Conservation (phyloP, 2,329 filamentous ascomycete species). For the Fusarium sarcochroum region DNA sequence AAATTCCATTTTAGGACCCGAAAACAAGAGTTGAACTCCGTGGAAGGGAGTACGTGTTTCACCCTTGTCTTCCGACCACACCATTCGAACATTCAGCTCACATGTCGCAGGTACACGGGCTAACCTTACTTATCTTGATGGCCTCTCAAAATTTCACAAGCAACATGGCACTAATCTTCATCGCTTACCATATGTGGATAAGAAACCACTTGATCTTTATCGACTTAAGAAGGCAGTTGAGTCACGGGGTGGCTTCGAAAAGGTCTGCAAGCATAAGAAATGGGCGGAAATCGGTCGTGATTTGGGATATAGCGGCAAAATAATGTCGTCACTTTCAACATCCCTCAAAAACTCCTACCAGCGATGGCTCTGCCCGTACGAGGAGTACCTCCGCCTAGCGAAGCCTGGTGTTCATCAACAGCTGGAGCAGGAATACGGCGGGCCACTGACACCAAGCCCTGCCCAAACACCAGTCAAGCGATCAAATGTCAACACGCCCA, state of each 20-base stretch:
- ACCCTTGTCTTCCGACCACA: slow-evolving; percentile 4
- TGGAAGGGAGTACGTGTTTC: slow-evolving; percentile 87
- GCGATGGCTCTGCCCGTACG: slow-evolving; percentile 96
- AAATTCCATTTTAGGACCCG: slow-evolving; percentile 97
- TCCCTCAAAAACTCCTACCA: slow-evolving; percentile 99
- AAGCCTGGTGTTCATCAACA: slow-evolving; percentile 98
- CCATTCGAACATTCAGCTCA: slow-evolving; percentile 50
- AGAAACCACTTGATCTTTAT: slow-evolving; percentile 95
- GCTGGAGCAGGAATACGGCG: slow-evolving; percentile 92
- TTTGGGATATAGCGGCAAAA: slow-evolving; percentile 97
- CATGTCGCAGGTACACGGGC: slow-evolving; percentile 82
- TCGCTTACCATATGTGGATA: slow-evolving; percentile 95
- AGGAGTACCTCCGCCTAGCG: slow-evolving; percentile 90
- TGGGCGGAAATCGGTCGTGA: slow-evolving; percentile 99
- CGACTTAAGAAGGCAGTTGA: slow-evolving; percentile 98
- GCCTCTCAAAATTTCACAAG: slow-evolving; percentile 95
- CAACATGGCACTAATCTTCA: slow-evolving; percentile 95
- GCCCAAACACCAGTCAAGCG: slow-evolving; percentile 79
- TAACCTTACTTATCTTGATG: slow-evolving; percentile 95
- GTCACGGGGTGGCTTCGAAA: slow-evolving; percentile 92
- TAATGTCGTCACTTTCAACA: slow-evolving; percentile 98
- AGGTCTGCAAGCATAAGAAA: slow-evolving; percentile 97
- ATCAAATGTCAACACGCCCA: slow-evolving; percentile 71
- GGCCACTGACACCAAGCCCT: slow-evolving; percentile 84
- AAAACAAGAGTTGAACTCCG: slow-evolving; percentile 96